Evolutionary conservation across 495 filamentous ascomycete genomes (phyloP).

Genomic region (Penicillium roqueforti): DNA sequence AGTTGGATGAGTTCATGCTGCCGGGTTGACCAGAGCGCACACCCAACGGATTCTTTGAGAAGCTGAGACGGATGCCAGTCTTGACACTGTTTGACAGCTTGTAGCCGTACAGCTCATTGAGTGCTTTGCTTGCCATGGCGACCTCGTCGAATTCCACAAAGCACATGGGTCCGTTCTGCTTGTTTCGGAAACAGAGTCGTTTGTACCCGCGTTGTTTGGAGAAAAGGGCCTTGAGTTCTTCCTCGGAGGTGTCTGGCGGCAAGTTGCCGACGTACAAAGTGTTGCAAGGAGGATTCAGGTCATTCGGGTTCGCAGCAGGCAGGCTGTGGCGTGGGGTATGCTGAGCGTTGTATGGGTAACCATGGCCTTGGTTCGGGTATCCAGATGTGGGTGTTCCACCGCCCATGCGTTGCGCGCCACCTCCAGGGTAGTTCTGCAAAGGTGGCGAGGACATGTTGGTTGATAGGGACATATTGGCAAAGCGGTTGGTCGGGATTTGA

Average conservation of each 20-base stretch:
- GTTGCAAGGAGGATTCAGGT: constrained; percentile 97
- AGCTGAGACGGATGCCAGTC: constrained; percentile 94
- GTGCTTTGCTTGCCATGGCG: constrained; percentile 85
- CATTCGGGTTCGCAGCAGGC: constrained; percentile 89
- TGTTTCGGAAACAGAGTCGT: constrained; percentile 93
- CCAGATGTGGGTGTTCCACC: constrained; percentile 53
- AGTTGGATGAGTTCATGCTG: constrained; percentile 47
- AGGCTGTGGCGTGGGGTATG: constrained; percentile 66
- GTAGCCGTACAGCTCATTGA: constrained; percentile 88
- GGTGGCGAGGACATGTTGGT: constrained; percentile 57
- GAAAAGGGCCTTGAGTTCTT: constrained; percentile 93
- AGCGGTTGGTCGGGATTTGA: constrained; percentile 65
- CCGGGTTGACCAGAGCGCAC: constrained; percentile 74
- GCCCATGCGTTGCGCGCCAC: constrained; percentile 34
- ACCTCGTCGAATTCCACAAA: constrained; percentile 99
- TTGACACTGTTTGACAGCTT: constrained; percentile 89
- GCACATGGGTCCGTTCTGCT: constrained; percentile 98
- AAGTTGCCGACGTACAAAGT: constrained; percentile 97
- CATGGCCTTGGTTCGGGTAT: constrained; percentile 55
- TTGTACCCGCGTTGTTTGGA: constrained; percentile 95
- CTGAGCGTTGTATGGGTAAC: constrained; percentile 55
- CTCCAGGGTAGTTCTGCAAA: constrained; percentile 44
- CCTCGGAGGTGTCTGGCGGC: constrained; percentile 89
- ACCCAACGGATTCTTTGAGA: constrained; percentile 95
- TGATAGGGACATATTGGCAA: constrained; percentile 66